phyloP scores from a whole-genome alignment of 2,329 filamentous ascomycete species.

The Westerdykella aurantiaca region DNA sequence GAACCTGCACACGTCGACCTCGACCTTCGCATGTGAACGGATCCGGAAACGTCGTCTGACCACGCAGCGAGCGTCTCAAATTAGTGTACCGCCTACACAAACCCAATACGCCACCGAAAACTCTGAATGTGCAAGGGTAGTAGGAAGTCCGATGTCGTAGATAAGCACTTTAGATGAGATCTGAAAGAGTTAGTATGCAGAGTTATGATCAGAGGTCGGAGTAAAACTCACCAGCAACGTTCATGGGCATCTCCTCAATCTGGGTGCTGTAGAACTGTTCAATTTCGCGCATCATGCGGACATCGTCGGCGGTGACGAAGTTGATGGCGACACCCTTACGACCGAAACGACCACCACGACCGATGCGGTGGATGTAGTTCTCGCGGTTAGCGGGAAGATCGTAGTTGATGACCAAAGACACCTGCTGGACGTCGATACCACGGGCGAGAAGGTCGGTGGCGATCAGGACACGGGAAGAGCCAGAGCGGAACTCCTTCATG shows the following conservation, averaged over 20 bases:
- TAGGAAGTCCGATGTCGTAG: constrained; percentile 22
- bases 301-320: constrained; percentile 98
- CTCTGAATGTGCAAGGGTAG: constrained; percentile 17
- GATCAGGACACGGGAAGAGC: constrained; percentile 96
- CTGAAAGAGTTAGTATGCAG: constrained; percentile 16
- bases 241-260: constrained; percentile 99
- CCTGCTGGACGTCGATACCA: constrained; percentile 99
- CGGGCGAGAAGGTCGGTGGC: constrained; percentile 95
- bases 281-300: constrained; percentile 99
- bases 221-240: constrained; percentile 56
- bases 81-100: constrained; percentile 19
- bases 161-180: constrained; percentile 36
- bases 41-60: constrained; percentile 20
- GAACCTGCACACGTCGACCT: constrained; percentile 25
- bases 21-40: constrained; percentile 32
- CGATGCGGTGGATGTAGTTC: constrained; percentile 99
- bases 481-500: constrained; percentile 99
- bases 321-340: constrained; percentile 99
- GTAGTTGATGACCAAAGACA: constrained; percentile 99
- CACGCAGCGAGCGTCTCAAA: constrained; percentile 27
- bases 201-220: background rate
- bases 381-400: constrained; percentile 97
- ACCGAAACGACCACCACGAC: constrained; percentile 98
- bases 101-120: constrained; percentile 16
- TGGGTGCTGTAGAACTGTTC: constrained; percentile 99